Percentiles rank a stretch among this genome's conserved stretches.
Evolutionary conservation across 768 basidiomycete genomes (phyloP).

Genomic region (Hericium rajendrae): DNA sequence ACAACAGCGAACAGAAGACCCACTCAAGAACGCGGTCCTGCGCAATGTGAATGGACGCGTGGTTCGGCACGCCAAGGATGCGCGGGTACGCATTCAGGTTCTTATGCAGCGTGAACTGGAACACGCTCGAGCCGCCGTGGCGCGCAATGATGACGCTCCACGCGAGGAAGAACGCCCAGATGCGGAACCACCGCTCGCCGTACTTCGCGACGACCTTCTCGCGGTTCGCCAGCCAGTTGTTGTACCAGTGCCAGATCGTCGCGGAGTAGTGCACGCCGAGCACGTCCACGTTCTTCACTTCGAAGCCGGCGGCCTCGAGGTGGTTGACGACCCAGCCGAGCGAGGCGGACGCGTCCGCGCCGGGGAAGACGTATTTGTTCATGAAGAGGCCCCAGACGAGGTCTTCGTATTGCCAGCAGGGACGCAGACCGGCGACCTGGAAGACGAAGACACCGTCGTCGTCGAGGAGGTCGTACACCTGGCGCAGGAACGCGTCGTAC

Average conservation of each 20-base stretch:
- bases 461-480: constrained; percentile 88
- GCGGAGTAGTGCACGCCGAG: constrained; percentile 97
- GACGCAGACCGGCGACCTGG: constrained; percentile 96
- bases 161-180: constrained; percentile 97
- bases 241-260: constrained; percentile 86
- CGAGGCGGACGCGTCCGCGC: constrained; percentile 93
- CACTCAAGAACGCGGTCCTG: constrained; percentile 44
- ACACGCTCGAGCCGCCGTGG: constrained; percentile 86
- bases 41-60: constrained; percentile 68
- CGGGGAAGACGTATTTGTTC: constrained; percentile 99
- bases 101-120: constrained; percentile 97
- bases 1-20: constrained; percentile 14
- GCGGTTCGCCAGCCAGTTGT: constrained; percentile 93
- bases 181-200: constrained; percentile 88
- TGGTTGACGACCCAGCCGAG: constrained; percentile 89
- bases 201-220: constrained; percentile 84
- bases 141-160: constrained; percentile 79
- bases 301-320: constrained; percentile 88
- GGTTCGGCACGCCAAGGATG: constrained; percentile 73
- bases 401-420: constrained; percentile 97
- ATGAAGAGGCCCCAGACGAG: constrained; percentile 96
- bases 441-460: constrained; percentile 92
- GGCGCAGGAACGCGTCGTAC: constrained; percentile 79
- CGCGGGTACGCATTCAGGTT: constrained; percentile 95
- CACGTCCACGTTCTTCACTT: constrained; percentile 93